Evolutionary conservation across 257 asterid genomes (phyloP).

Genomic region (Avicennia marina): DNA sequence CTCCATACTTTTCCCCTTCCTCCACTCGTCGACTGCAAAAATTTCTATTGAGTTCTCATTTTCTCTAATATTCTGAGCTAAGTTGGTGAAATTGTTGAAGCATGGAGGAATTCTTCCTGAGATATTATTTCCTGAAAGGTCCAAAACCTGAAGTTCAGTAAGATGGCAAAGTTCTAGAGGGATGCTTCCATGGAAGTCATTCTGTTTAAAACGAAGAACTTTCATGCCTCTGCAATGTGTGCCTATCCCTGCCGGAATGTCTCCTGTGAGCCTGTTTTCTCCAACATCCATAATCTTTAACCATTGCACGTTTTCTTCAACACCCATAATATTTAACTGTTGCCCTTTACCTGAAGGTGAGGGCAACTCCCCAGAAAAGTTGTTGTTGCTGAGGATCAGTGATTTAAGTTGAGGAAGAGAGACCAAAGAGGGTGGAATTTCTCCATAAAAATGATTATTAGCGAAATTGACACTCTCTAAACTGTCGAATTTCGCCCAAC

Average conservation of each 20-base stretch:
- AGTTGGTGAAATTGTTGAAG: slow-evolving; percentile 18
- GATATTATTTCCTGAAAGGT: slow-evolving; percentile 31
- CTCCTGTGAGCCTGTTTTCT: slow-evolving; percentile 26
- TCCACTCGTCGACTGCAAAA: no score
- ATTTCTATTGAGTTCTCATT: background rate
- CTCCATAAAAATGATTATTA: slow-evolving; percentile 18
- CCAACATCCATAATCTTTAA: slow-evolving; percentile 31
- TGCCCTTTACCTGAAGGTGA: slow-evolving; percentile 22
- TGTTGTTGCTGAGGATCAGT: slow-evolving; percentile 25
- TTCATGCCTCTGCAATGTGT: background rate
- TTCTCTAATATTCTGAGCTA: background rate
- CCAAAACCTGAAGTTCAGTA: slow-evolving; percentile 28
- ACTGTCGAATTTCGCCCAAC: slow-evolving; percentile 18
- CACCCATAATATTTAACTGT: no score
- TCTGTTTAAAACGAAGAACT: slow-evolving; percentile 18
- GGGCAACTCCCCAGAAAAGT: slow-evolving; percentile 29
- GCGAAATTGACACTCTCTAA: slow-evolving; percentile 14
- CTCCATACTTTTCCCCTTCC: no score
- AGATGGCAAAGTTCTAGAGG: slow-evolving; percentile 34
- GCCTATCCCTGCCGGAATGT: slow-evolving; percentile 29
- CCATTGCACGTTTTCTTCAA: no score
- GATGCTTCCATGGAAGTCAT: slow-evolving; percentile 25
- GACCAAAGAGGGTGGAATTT: slow-evolving; percentile 22
- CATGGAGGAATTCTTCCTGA: slow-evolving; percentile 33
- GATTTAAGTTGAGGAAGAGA: background rate